These are phyloP conservation scores for Gossypium gossypioides DNA, from an alignment of 441 rosid species.

Conservation along the genomic window DNA sequence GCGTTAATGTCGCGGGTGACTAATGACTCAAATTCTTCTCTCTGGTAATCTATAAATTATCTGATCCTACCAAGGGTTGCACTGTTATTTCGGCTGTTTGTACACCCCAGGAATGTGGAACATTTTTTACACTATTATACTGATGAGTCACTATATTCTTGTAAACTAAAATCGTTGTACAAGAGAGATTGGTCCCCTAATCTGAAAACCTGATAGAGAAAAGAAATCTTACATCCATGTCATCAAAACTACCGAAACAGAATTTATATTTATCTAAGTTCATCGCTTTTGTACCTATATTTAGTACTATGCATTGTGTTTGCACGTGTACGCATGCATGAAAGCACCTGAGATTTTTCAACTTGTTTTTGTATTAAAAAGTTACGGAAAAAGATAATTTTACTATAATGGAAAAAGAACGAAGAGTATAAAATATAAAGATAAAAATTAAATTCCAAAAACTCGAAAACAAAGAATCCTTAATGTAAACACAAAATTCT, in stretches of 20 bases:
- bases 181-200: neutral
- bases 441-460: too few species aligned
- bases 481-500: too few species aligned
- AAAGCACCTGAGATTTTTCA: neutral
- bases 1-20: neutral
- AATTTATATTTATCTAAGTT: neutral
- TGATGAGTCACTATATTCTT: neutral
- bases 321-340: neutral
- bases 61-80: neutral
- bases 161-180: neutral
- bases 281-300: neutral
- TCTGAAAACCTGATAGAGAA: neutral
- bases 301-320: neutral
- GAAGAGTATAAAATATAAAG: too few species aligned
- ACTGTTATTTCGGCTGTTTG: neutral
- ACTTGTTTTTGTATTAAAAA: neutral
- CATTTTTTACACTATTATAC: neutral
- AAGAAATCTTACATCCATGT: neutral
- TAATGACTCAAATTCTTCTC: neutral
- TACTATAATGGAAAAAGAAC: too few species aligned
- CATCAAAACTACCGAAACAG: neutral
- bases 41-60: neutral
- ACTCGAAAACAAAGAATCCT: too few species aligned
- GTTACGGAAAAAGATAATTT: too few species aligned
- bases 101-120: neutral